Evolutionary conservation across 768 basidiomycete species (phyloP).

Genomic region (Russula olivacea): DNA sequence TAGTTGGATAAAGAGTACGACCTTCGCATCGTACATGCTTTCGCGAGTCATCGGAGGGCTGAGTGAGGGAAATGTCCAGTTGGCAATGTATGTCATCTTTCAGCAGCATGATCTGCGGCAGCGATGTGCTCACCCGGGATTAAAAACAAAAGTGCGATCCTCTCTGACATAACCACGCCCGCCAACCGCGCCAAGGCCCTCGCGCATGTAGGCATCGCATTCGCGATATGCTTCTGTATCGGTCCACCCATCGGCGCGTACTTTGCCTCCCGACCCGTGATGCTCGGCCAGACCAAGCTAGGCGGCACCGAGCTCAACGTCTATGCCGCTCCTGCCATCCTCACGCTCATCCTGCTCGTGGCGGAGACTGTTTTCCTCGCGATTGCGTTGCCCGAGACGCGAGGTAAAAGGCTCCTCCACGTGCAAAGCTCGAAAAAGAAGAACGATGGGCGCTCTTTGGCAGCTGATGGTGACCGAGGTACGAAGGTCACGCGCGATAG

Average conservation of each 20-base stretch:
- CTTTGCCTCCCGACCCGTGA: constrained; percentile 82
- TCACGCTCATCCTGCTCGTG: constrained; percentile 72
- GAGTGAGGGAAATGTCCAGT: constrained; percentile 95
- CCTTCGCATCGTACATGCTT: constrained; percentile 84
- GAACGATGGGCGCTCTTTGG: constrained; percentile 20
- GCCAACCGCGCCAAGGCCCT: constrained; percentile 78
- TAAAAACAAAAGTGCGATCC: constrained; percentile 60
- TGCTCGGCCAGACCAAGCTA: constrained; percentile 43
- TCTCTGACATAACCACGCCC: constrained; percentile 84
- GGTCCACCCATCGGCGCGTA: constrained; percentile 95
- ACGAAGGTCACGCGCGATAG: background rate
- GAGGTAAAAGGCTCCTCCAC: constrained; percentile 33
- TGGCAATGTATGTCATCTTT: constrained; percentile 70
- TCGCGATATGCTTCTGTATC: constrained; percentile 89
- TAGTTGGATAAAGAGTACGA: constrained; percentile 87
- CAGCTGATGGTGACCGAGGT: background rate
- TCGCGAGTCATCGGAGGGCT: constrained; percentile 89
- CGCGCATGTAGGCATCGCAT: constrained; percentile 92
- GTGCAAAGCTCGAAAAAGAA: constrained; percentile 14
- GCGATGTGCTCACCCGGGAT: background rate
- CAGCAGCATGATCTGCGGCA: background rate
- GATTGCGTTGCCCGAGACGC: constrained; percentile 80
- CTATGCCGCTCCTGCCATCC: constrained; percentile 83
- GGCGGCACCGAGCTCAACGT: constrained; percentile 69
- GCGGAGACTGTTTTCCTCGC: constrained; percentile 77